Base-by-base conservation (phyloP, 2,329 filamentous ascomycete genomes). In the Didymella sp. region DNA sequence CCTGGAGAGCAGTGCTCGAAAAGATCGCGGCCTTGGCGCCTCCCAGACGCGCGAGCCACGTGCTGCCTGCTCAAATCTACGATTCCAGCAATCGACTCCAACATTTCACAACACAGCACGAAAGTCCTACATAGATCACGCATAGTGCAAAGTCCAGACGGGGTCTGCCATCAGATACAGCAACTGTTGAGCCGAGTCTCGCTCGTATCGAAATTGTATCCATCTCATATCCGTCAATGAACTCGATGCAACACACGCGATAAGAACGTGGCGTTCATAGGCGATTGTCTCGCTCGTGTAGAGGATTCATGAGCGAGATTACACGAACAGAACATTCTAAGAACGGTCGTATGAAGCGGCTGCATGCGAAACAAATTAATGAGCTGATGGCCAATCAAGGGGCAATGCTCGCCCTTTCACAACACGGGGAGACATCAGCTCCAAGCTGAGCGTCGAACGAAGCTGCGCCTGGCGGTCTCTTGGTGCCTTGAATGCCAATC, bases 171-270 rank as follows among this genome's bases (percentile, higher is more conserved):
- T 25, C 27, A n/a, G 17, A 49, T 52, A 4, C 25, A 38, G 38
- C 13, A 42, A 17, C 8, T 15, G 8, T n/a, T 41, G 8, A 15
- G 19, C 25, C n/a, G 28, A 33, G 40, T n/a, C 37, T 42, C 17
- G 30, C 38, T 52, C 48, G 43, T 48, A 28, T 57, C 27, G 19
- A 19, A 22, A 35, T 37, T 30, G 6, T 25, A 13, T 41, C 52
- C 48, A 48, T 52, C 52, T 52, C 43, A 44, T 42, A n/a, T 40
- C 45, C 45, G 24, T 55, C 51, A 51, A 43, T 37, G 35, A 31
- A 41, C 15, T 51, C 35, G 15, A 47, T 42, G 53, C 48, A 45
- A 48, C 47, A 37, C 44, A 31, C 49, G 31, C 48, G 42, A 49
- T 48, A 52, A 38, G 15, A 45, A 48, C 8, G 48, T 52, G 48